A percentile compares a stretch with the other conserved stretches of the same genome.
phyloP scores from a whole-genome alignment of 83 land plant species.

The Thuja plicata region DNA sequence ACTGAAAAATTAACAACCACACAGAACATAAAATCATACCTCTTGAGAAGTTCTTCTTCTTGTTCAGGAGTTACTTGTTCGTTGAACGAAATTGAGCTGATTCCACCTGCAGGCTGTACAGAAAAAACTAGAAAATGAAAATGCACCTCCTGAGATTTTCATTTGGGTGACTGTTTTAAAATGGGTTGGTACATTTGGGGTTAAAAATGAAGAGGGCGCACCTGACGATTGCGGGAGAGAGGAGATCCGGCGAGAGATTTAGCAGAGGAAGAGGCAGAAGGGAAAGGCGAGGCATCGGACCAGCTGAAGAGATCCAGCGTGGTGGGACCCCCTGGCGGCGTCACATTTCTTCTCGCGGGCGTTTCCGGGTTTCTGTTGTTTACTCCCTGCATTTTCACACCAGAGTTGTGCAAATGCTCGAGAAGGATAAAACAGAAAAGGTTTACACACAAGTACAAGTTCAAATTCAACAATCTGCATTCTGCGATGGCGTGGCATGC shows the following conservation, averaged over 20 bases:
- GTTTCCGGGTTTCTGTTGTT: not conserved
- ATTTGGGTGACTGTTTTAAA: not conserved
- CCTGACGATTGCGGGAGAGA: not conserved
- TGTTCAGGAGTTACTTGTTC: slow-evolving; percentile 3
- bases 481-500: not conserved
- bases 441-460: no score
- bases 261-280: not conserved
- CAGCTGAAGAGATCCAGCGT: not conserved
- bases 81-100: slow-evolving; percentile 1
- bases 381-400: not conserved
- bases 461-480: not conserved
- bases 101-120: slow-evolving; percentile 10
- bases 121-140: not conserved
- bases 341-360: not conserved
- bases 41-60: not conserved
- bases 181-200: not conserved
- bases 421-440: no score
- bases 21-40: not conserved
- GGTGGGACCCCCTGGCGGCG: not conserved
- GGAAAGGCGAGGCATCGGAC: not conserved
- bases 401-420: not conserved
- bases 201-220: not conserved
- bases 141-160: not conserved
- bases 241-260: not conserved
- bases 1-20: no score